Evolutionary conservation across 2,329 filamentous ascomycete species (phyloP).

Genomic region (Alternaria panax): DNA sequence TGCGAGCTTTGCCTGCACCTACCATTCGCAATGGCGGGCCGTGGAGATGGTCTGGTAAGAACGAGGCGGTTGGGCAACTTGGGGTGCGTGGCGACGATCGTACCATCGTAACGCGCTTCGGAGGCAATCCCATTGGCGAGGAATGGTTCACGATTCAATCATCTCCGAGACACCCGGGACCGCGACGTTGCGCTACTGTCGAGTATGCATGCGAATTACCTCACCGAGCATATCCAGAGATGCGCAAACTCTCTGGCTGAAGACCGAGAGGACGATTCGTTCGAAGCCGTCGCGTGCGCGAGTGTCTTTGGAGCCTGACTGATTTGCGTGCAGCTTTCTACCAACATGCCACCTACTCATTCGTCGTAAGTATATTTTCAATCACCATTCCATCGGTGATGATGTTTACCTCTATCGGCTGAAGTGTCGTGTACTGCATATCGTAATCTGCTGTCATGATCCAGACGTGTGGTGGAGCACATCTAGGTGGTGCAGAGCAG

Average conservation of each 20-base stretch:
- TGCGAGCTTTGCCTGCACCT: constrained; percentile 2
- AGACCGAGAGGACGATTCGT: background rate
- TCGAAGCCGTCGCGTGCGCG: background rate
- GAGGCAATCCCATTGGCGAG: constrained; percentile 11
- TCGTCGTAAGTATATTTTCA: background rate
- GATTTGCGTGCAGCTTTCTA: background rate
- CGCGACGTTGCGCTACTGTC: constrained; percentile 4
- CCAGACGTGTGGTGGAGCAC: background rate
- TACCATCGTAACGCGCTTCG: constrained; percentile 10
- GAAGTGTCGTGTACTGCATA: background rate
- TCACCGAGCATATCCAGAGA: background rate
- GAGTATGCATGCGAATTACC: background rate
- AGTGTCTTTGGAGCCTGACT: background rate
- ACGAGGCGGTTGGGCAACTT: constrained; percentile 1
- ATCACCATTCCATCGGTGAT: background rate
- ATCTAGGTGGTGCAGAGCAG: background rate
- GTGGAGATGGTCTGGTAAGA: constrained; percentile 5
- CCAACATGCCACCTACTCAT: background rate
- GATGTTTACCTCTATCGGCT: background rate
- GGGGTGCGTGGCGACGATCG: constrained; percentile 7
- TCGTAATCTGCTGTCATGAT: background rate
- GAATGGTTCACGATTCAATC: background rate
- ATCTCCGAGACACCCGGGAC: constrained; percentile 2
- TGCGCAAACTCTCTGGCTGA: background rate
- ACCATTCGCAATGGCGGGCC: constrained; percentile 11